A percentile compares a stretch with the other conserved stretches of the same genome.
These are phyloP conservation scores for Neospermospora avenae DNA, from an alignment of 2,329 filamentous ascomycete species.

Conservation along the genomic window DNA sequence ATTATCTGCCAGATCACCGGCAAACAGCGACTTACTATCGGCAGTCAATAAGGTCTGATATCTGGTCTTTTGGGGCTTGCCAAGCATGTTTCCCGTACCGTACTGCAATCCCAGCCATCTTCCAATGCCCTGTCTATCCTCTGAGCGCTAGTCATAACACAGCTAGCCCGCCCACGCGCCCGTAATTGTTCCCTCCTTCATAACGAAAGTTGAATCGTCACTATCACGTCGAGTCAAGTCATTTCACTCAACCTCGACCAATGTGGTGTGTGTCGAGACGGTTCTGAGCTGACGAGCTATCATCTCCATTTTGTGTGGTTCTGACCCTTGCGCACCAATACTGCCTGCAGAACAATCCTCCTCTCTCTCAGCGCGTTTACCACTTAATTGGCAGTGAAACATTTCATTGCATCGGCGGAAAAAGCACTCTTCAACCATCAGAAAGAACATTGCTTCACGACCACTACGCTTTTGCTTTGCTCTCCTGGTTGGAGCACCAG, in stretches of 20 bases:
- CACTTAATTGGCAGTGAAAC: slow-evolving; percentile 3
- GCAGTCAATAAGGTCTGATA: slow-evolving; percentile 4
- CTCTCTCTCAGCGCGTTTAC: neutral
- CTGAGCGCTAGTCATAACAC: neutral
- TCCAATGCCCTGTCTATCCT: neutral
- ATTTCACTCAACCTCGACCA: neutral
- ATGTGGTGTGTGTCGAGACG: slow-evolving; percentile 4
- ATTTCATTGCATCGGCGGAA: neutral
- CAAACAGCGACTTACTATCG: slow-evolving; percentile 1
- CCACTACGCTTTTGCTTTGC: slow-evolving; percentile 1
- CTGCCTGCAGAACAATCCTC: slow-evolving; percentile 6
- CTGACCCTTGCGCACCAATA: slow-evolving; percentile 6
- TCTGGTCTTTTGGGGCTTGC: slow-evolving; percentile 1
- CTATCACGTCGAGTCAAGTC: neutral
- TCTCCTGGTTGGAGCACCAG: neutral
- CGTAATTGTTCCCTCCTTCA: slow-evolving; percentile 1
- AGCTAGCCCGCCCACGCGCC: neutral
- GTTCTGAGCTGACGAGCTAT: neutral
- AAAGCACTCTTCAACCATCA: slow-evolving; percentile 16
- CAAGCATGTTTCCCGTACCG: neutral
- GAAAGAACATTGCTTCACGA: slow-evolving; percentile 13
- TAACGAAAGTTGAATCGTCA: neutral
- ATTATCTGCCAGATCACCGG: neutral
- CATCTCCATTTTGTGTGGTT: neutral
- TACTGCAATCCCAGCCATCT: neutral